Evolutionary conservation across 352 stramenopile genomes (phyloP), one percentile per base, ranked within the genome.

Genomic region (Globisporangium lucens): DNA sequence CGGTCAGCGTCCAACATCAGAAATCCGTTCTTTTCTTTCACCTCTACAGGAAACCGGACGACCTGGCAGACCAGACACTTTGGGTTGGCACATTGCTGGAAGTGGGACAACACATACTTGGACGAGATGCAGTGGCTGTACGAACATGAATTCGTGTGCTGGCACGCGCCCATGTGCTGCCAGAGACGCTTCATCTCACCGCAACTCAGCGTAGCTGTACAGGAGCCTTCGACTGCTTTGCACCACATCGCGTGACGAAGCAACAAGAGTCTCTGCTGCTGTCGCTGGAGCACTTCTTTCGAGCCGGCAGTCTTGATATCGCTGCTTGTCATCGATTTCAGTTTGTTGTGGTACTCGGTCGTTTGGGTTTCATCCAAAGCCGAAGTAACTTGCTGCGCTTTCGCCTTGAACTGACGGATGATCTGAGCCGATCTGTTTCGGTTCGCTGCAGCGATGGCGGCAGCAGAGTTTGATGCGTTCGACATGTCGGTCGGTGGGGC

Each of bases 21-120:
- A n/a, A 76, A 73, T 3, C 88, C 89, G 69, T 89, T 91, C 68
- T 94, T 94, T 72, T 97, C 90, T 65, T 97, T 97, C 58, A 93
- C 87, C 79, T 99, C 95, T 36, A 99, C 98, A 3, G 97, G 97
- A 74, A 98, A 98, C n/a, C 97, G 83, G 22, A 99, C 95, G 20
- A 98, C 94, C 36, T 98, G 94, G 73, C 98, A 99, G 3, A 99
- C 97, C 7, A 97, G 85, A 80, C 98, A 99, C 61, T 97, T 91
- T n/a, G 90, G 72, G 70, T 99, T 98, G 56, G 98, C 97, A 72
- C 98, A 99, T 52, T 98, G 93, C 78, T 99, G 97, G 69, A 99
- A 99, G 76, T 99, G 98, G 64, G 94, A 99, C 24, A 99, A 79
- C 65, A 99, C 96, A 74, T 99, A 98, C 65, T 98, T 97, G n/a